A percentile compares a stretch with the other conserved stretches of the same genome.
phyloP scores from a whole-genome alignment of 2,329 filamentous ascomycete genomes.

The Epichloe gansuensis region DNA sequence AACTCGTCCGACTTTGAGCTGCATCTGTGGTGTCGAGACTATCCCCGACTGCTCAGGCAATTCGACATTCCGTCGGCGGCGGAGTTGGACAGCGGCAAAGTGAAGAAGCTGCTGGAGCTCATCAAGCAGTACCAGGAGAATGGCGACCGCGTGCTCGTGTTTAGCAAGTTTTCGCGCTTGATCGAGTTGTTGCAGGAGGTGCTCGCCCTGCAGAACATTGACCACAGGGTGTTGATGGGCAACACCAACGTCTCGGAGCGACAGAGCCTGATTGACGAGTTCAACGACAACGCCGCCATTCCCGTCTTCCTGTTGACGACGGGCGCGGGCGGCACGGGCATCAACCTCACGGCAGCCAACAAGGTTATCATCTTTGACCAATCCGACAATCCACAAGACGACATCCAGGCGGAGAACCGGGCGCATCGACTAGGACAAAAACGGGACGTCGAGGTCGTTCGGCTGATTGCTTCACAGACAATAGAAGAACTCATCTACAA shows the following conservation, averaged over 20 bases:
- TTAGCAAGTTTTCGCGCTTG: slow-evolving; percentile 85
- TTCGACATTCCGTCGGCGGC: slow-evolving; percentile 41
- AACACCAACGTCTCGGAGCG: slow-evolving; percentile 69
- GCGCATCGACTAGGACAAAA: slow-evolving; percentile 91
- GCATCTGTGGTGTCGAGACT: slow-evolving; percentile 52
- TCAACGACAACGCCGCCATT: slow-evolving; percentile 62
- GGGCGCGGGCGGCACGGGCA: slow-evolving; percentile 88
- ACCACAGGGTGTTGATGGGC: slow-evolving; percentile 79
- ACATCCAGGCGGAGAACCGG: slow-evolving; percentile 95
- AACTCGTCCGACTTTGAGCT: slow-evolving; percentile 50
- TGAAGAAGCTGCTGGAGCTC: slow-evolving; percentile 66
- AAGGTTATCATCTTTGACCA: slow-evolving; percentile 97
- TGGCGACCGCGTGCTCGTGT: slow-evolving; percentile 79
- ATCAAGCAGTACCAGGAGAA: slow-evolving; percentile 60
- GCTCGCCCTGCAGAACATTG: slow-evolving; percentile 56
- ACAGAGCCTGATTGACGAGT: slow-evolving; percentile 79
- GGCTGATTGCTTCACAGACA: slow-evolving; percentile 66
- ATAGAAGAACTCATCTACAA: slow-evolving; percentile 91
- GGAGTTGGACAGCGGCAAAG: slow-evolving; percentile 63
- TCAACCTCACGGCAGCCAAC: slow-evolving; percentile 91
- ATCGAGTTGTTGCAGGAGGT: slow-evolving; percentile 84
- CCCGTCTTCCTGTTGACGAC: slow-evolving; percentile 89
- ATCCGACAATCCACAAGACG: slow-evolving; percentile 95
- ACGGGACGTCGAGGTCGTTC: slow-evolving; percentile 77
- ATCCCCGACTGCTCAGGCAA: slow-evolving; percentile 33